Percentiles rank a stretch among this genome's conserved stretches.
phyloP scores from a whole-genome alignment of 345 rosid species.

The Pelargonium nanum region DNA sequence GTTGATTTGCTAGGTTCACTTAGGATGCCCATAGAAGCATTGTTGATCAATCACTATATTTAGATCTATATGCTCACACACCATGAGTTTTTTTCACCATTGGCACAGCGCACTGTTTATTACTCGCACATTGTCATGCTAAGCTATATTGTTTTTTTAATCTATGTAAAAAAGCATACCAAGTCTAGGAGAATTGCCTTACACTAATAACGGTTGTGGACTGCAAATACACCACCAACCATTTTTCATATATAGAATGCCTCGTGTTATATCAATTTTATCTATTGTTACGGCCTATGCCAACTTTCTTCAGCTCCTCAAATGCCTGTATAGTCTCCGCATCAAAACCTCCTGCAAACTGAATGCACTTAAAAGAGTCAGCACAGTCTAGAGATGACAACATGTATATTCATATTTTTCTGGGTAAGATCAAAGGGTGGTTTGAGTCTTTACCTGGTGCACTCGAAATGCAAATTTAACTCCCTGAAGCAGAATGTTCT shows the following conservation, averaged over 20 bases:
- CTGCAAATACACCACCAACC: neutral
- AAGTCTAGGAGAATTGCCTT: neutral
- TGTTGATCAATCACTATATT: too few species aligned
- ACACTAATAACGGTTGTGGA: neutral
- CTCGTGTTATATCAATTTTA: too few species aligned
- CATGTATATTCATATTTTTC: neutral
- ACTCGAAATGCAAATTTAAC: constrained; percentile 69
- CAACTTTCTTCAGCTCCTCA: constrained; percentile 51
- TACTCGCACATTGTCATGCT: neutral
- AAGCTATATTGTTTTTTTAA: too few species aligned
- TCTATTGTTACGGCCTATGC: neutral
- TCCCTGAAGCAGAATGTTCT: constrained; percentile 54
- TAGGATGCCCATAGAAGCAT: too few species aligned
- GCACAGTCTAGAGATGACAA: neutral
- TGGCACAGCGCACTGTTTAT: too few species aligned
- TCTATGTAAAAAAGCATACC: neutral
- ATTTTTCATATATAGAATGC: neutral
- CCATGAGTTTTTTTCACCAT: too few species aligned
- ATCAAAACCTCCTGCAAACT: constrained; percentile 95
- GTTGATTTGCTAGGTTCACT: too few species aligned
- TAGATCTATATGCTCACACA: too few species aligned
- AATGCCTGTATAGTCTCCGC: constrained; percentile 45
- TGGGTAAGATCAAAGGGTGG: neutral
- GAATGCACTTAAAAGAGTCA: constrained; percentile 15
- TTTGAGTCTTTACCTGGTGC: constrained; percentile 53